phyloP scores from a whole-genome alignment of 2,329 filamentous ascomycete species.

The Ophiostoma perfectum region DNA sequence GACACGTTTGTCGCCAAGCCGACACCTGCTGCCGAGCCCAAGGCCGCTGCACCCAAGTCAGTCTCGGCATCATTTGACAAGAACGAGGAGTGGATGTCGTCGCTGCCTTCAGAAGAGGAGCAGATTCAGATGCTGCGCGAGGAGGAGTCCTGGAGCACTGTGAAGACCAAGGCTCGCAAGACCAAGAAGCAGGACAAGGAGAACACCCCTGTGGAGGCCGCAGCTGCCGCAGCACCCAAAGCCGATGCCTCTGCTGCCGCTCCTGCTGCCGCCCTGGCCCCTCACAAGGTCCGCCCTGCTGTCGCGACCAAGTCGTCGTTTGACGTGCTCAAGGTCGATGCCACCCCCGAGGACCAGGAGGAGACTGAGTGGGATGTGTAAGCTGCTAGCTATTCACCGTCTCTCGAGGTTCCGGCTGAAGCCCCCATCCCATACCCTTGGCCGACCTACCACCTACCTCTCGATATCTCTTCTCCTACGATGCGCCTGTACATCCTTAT shows the following conservation, averaged over 20 bases:
- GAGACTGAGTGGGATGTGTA: conserved; percentile 52
- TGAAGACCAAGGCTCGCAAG: conserved; percentile 44
- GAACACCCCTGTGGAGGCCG: conserved; percentile 28
- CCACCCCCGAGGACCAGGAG: conserved; percentile 39
- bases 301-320: conserved; percentile 43
- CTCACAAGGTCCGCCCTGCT: conserved; percentile 29
- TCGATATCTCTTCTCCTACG: too few relatives aligned
- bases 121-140: conserved; percentile 54
- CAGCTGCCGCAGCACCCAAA: conserved; percentile 28
- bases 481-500: too few relatives aligned
- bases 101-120: conserved; percentile 56
- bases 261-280: conserved; percentile 23
- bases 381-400: neutral
- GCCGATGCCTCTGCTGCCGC: conserved; percentile 24
- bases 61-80: conserved; percentile 25
- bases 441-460: neutral
- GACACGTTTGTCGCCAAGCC: conserved; percentile 46
- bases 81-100: conserved; percentile 44
- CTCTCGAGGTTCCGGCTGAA: too few relatives aligned
- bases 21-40: neutral
- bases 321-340: conserved; percentile 44
- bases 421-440: neutral
- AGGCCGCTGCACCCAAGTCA: conserved; percentile 29
- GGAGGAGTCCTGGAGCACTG: conserved; percentile 55
- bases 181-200: conserved; percentile 41